Evolutionary conservation across 2,329 filamentous ascomycete genomes (phyloP), one percentile per base, ranked within the genome.

Genomic region (Magnaporthales sp.): DNA sequence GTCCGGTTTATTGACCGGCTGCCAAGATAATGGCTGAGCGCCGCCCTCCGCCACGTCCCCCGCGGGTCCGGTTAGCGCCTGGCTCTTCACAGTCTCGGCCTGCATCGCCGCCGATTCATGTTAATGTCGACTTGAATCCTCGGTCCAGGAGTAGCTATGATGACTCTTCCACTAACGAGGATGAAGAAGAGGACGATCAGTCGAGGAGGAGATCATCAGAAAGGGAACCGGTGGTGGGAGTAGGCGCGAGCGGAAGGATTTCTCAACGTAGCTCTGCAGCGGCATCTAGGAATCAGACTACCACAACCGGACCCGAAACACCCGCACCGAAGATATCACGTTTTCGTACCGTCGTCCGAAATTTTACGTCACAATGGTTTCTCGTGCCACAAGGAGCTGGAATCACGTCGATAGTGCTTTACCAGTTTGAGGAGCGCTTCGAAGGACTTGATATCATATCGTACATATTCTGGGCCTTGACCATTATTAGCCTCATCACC

Each of bases 371-470:
- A 6, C 71, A 68, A 11, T 78, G 76, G 75, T 77, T 80, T 67
- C 72, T 78, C 7, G 67, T 78, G 26, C 74, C 77, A 0, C 77
- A 79, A 69, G 76, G 77, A 26, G 78, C 73, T 1, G 74, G 75
- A n/a, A 77, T 77, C 66, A 68, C 77, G 13, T 72, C 75, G 11
- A 68, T 77, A 7, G 70, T 78, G 51, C 72, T 80, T 2, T 72
- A 75, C 67, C 73, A 74, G 58, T 69, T 78, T 2, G 71, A 76
- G 65, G 79, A 80, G 67, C 78, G 78, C 68, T 80, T 80, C 69
- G 66, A 68, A 1, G 78, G 76, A 6, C 70, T 80, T 2, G 68
- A 68, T 19, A 74, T 73, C 24, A 72, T 80, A 32, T 73, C 77
- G 22, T 73, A 74, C 51, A 73, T 79, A 38, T 71, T 78, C 30